A percentile compares a stretch with the other conserved stretches of the same genome.
Evolutionary conservation across 2,329 filamentous ascomycete species (phyloP).

Genomic region (Cylindrodendrum hubeiense): DNA sequence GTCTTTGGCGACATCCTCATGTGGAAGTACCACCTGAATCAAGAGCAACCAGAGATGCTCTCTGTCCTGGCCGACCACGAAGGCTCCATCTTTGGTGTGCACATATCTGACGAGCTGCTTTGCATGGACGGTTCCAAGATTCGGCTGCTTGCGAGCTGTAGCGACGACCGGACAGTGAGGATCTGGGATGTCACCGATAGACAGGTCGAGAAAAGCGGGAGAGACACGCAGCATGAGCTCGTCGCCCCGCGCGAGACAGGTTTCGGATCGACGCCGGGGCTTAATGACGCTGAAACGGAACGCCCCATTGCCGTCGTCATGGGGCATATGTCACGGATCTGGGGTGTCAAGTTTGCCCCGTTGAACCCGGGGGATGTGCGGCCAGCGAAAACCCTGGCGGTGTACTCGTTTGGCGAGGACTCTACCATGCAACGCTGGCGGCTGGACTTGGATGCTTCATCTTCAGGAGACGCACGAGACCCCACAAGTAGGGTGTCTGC

Average conservation of each 20-base stretch:
- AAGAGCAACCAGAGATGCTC: constrained; percentile 54
- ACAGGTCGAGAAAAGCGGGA: constrained; percentile 7
- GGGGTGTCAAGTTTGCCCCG: constrained; percentile 79
- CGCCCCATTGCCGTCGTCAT: constrained; percentile 77
- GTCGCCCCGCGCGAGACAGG: constrained; percentile 69
- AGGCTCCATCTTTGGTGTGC: constrained; percentile 92
- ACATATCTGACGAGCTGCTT: constrained; percentile 72
- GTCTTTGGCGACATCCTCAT: constrained; percentile 95
- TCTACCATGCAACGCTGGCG: constrained; percentile 81
- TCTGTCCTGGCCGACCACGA: constrained; percentile 79
- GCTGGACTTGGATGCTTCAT: constrained; percentile 54
- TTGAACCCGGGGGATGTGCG: constrained; percentile 34
- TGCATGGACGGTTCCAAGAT: constrained; percentile 53
- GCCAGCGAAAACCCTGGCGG: constrained; percentile 50
- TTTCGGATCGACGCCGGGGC: constrained; percentile 59
- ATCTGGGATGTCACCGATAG: constrained; percentile 85
- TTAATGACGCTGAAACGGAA: constrained; percentile 29
- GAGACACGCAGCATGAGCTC: constrained; percentile 30
- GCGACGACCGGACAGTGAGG: constrained; percentile 90
- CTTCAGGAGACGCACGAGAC: background rate
- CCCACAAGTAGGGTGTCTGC: constrained; percentile 19
- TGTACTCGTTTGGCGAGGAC: constrained; percentile 90
- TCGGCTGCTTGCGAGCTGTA: constrained; percentile 88
- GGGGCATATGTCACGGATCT: constrained; percentile 91
- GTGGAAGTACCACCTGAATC: constrained; percentile 76